A percentile compares a stretch with the other conserved stretches of the same genome.
phyloP scores from a whole-genome alignment of 2,329 filamentous ascomycete genomes.

The Alternaria consortialis region DNA sequence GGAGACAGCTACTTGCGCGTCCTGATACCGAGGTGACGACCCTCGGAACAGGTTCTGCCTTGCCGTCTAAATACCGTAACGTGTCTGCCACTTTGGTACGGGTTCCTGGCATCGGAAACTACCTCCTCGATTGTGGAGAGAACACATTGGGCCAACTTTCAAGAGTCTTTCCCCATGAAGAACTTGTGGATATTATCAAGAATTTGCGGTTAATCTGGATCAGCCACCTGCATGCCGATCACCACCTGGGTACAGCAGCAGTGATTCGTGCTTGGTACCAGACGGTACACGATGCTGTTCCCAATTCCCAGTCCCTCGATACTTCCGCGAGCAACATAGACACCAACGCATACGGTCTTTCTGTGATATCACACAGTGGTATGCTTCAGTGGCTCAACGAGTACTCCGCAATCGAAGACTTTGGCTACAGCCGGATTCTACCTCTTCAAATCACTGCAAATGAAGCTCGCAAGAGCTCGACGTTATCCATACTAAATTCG shows the following conservation, averaged over 20 bases:
- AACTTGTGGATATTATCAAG: constrained; percentile 74
- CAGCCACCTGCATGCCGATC: constrained; percentile 94
- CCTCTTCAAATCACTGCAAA: constrained; percentile 57
- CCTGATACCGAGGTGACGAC: constrained; percentile 83
- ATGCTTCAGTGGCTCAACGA: constrained; percentile 84
- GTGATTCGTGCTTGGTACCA: constrained; percentile 84
- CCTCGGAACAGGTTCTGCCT: constrained; percentile 88
- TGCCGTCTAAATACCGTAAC: constrained; percentile 93
- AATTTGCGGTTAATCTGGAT: constrained; percentile 88
- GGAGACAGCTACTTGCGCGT: constrained; percentile 74
- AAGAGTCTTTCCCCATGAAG: constrained; percentile 72
- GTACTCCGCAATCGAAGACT: constrained; percentile 79
- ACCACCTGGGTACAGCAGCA: constrained; percentile 85
- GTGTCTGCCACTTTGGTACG: constrained; percentile 88
- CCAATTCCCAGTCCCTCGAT: constrained; percentile 31
- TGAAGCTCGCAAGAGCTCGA: constrained; percentile 21
- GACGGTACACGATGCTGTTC: constrained; percentile 59
- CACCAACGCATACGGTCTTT: constrained; percentile 33
- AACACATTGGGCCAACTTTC: constrained; percentile 88
- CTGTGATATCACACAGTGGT: constrained; percentile 71
- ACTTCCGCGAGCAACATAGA: constrained; percentile 43
- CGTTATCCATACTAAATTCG: constrained; percentile 40
- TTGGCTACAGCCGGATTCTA: constrained; percentile 70
- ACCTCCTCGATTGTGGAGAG: constrained; percentile 91
- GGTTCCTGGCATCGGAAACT: constrained; percentile 85